A percentile compares a stretch with the other conserved stretches of the same genome.
Evolutionary conservation across 1,284 basidiomycete genomes (phyloP).

Genomic region (Mycena citricolor): DNA sequence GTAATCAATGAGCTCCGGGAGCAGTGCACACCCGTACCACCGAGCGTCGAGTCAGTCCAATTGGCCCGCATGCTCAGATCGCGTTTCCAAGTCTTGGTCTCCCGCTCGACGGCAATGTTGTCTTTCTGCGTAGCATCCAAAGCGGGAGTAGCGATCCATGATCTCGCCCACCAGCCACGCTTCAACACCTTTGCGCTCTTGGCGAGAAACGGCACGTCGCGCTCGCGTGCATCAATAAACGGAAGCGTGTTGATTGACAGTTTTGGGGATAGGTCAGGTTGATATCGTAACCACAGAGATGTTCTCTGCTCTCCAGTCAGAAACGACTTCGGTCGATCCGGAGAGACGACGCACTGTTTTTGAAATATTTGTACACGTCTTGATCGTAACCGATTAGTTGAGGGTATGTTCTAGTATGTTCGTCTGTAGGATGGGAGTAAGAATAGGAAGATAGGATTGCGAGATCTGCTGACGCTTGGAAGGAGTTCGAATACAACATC

Average conservation of each 20-base stretch:
- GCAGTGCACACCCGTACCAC: conserved; percentile 60
- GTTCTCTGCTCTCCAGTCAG: no score
- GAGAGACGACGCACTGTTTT: conserved; percentile 52
- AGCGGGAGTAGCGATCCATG: conserved; percentile 26
- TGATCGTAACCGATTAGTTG: conserved; percentile 71
- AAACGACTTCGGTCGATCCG: no score
- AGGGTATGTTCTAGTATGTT: conserved; percentile 72
- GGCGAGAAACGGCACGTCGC: conserved; percentile 31
- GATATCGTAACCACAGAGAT: conserved; percentile 64
- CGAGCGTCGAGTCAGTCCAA: no score
- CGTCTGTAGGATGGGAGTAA: conserved; percentile 7
- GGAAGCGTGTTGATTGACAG: conserved; percentile 50
- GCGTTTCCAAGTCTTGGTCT: conserved; percentile 41
- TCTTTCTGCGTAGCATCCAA: conserved; percentile 15
- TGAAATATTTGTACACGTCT: conserved; percentile 65
- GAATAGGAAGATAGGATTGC: not conserved
- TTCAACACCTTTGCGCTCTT: conserved; percentile 18
- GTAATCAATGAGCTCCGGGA: conserved; percentile 56
- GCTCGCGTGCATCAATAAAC: conserved; percentile 34
- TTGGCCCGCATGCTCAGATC: conserved; percentile 43
- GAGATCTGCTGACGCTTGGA: conserved; percentile 58
- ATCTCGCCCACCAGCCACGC: conserved; percentile 30
- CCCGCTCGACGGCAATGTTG: conserved; percentile 27
- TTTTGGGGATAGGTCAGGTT: conserved; percentile 71
- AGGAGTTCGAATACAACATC: conserved; percentile 48